phyloP scores from a whole-genome alignment of 768 basidiomycete genomes.

The Agaricus subrufescens region DNA sequence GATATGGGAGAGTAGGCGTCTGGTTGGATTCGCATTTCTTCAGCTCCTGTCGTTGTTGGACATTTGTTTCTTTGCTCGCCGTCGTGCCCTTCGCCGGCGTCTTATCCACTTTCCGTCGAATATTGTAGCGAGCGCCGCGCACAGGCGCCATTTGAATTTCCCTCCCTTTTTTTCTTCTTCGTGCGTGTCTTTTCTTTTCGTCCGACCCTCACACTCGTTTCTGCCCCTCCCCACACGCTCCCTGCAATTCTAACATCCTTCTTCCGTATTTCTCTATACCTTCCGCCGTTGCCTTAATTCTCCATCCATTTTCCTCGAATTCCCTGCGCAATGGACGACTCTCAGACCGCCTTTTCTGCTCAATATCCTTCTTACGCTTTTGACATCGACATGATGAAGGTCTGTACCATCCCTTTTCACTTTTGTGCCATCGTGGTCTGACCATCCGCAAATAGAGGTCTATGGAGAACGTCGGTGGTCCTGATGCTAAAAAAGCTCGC shows the following conservation, averaged over 20 bases:
- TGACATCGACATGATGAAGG: slow-evolving; percentile 94
- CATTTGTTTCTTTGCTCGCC: slow-evolving; percentile 21
- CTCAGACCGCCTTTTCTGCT: slow-evolving; percentile 62
- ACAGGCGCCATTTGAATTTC: slow-evolving; percentile 30
- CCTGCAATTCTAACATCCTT: slow-evolving; percentile 41
- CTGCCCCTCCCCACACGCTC: slow-evolving; percentile 47
- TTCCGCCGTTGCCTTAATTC: slow-evolving; percentile 45
- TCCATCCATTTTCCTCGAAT: slow-evolving; percentile 33
- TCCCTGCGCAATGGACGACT: slow-evolving; percentile 61
- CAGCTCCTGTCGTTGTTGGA: slow-evolving; percentile 19
- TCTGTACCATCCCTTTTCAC: slow-evolving; percentile 22
- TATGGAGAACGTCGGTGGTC: slow-evolving; percentile 78
- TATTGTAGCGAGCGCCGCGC: slow-evolving; percentile 18
- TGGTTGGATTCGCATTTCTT: slow-evolving; percentile 18
- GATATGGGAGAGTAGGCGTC: slow-evolving; percentile 11
- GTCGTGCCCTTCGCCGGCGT: slow-evolving; percentile 25
- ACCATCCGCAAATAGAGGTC: slow-evolving; percentile 53
- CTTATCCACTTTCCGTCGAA: slow-evolving; percentile 16
- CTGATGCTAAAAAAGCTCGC: slow-evolving; percentile 85
- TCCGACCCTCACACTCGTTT: slow-evolving; percentile 45
- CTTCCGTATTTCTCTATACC: slow-evolving; percentile 40
- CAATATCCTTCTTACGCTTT: slow-evolving; percentile 71
- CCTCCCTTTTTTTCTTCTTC: slow-evolving; percentile 31
- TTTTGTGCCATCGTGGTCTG: neutral
- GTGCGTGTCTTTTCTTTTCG: slow-evolving; percentile 34